Evolutionary conservation across 257 asterid species (phyloP), one percentile per base, ranked within the genome.

Genomic region (Gentiana macrophylla): DNA sequence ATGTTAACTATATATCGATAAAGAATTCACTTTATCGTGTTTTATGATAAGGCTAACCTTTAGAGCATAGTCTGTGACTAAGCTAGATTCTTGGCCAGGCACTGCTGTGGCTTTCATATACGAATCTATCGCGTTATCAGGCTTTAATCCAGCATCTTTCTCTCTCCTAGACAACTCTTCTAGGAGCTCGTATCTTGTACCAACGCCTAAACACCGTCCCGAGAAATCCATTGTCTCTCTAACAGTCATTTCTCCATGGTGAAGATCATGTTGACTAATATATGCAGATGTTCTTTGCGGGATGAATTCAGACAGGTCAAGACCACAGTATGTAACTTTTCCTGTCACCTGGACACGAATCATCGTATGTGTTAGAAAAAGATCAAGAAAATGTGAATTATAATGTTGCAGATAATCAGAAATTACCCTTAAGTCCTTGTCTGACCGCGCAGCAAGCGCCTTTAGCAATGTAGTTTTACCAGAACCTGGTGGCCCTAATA

Each of bases 31-130:
- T 51, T 4, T n/a, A 9, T 57, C 49, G 36, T 2, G 36, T 38
- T 13, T 24, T 13, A 10, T 24, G 3, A 12, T 63, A 61, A 68
- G 64, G 63, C 64, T 35, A 57, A 89, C 97, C 97, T 79, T 89
- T 64, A 89, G 95, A 60, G 62, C 92, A 53, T 89, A 89, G 61
- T 89, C 97, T 0, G 95, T 89, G 59, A 83, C 93, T 49, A 89
- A 71, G 66, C 90, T 89, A 57, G 97, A 77, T 72, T 86, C 82
- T 71, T 89, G 95, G 67, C 95, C 97, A 4, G 80, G 77, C 64
- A 92, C 82, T 45, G 95, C 89, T 55, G 79, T 81, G 68, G 98
- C 97, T 74, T 88, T 92, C 98, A 92, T 92, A 73, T 83, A 92
- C 7, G 95, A 94, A 61, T 89, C 97, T 4, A 86, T 81, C 60